Conservation (phyloP, 768 basidiomycete genomes). For the Candolleomyces eurysporus region DNA sequence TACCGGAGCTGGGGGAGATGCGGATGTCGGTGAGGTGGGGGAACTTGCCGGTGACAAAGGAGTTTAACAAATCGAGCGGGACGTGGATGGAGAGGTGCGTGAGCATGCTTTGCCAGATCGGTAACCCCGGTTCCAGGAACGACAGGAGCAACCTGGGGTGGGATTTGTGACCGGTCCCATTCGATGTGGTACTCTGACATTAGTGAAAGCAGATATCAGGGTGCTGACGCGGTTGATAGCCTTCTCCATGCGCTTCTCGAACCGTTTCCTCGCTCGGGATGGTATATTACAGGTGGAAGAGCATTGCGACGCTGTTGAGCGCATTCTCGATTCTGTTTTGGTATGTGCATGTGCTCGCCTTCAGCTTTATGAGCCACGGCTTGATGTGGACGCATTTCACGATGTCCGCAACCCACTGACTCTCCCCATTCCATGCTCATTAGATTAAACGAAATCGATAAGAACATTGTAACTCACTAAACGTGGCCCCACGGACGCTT, state of each 20-base stretch:
- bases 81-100: constrained; percentile 33
- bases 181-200: constrained; percentile 37
- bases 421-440: no score
- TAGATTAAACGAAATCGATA: no score
- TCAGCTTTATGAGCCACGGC: constrained; percentile 43
- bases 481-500: no score
- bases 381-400: constrained; percentile 35
- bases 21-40: constrained; percentile 33
- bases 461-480: no score
- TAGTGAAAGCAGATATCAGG: constrained; percentile 28
- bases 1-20: constrained; percentile 33
- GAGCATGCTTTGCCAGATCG: constrained; percentile 28
- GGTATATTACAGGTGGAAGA: constrained; percentile 29
- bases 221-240: constrained; percentile 32
- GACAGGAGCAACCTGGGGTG: constrained; percentile 36
- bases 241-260: constrained; percentile 35
- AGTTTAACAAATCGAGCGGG: no score
- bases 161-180: constrained; percentile 20
- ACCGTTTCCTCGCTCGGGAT: constrained; percentile 28
- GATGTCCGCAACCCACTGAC: constrained; percentile 17
- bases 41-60: constrained; percentile 31
- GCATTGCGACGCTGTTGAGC: constrained; percentile 22
- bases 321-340: constrained; percentile 26
- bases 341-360: no score
- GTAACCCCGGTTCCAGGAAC: constrained; percentile 31